A percentile compares a stretch with the other conserved stretches of the same genome.
phyloP scores from a whole-genome alignment of 2,329 filamentous ascomycete species.

The Diaporthe longicolla region DNA sequence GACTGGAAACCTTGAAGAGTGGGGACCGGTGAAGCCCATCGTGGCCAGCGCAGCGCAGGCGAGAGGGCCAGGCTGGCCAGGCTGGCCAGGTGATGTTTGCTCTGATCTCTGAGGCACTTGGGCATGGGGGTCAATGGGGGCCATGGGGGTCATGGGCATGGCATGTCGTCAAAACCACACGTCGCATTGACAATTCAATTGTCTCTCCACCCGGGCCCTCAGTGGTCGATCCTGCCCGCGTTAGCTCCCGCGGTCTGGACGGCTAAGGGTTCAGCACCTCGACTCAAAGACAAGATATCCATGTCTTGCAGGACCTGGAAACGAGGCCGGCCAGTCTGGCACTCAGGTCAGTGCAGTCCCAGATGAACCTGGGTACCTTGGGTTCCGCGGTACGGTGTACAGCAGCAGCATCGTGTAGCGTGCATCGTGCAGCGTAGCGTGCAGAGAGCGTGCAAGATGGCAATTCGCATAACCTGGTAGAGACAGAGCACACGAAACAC shows the following conservation, averaged over 20 bases:
- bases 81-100: slow-evolving; percentile 22
- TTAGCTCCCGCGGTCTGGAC: slow-evolving; percentile 40
- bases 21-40: slow-evolving; percentile 25
- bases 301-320: slow-evolving; percentile 2
- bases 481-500: background rate
- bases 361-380: background rate
- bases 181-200: slow-evolving; percentile 35
- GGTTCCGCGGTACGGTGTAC: background rate
- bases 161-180: slow-evolving; percentile 36
- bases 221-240: slow-evolving; percentile 36
- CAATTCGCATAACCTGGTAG: too few relatives aligned
- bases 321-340: slow-evolving; percentile 28
- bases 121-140: slow-evolving; percentile 31
- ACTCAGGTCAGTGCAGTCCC: slow-evolving; percentile 28
- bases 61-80: background rate
- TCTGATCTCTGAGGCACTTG: slow-evolving; percentile 16
- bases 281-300: slow-evolving; percentile 21
- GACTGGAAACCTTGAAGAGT: slow-evolving; percentile 36
- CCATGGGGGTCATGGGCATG: slow-evolving; percentile 17
- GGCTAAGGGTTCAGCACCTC: slow-evolving; percentile 26
- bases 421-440: too few relatives aligned
- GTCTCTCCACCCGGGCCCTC: slow-evolving; percentile 7
- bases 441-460: background rate
- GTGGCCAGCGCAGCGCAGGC: background rate
- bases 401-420: too few relatives aligned